Evolutionary conservation across 352 stramenopile species (phyloP).

Genomic region (Globisporangium iwayamae): DNA sequence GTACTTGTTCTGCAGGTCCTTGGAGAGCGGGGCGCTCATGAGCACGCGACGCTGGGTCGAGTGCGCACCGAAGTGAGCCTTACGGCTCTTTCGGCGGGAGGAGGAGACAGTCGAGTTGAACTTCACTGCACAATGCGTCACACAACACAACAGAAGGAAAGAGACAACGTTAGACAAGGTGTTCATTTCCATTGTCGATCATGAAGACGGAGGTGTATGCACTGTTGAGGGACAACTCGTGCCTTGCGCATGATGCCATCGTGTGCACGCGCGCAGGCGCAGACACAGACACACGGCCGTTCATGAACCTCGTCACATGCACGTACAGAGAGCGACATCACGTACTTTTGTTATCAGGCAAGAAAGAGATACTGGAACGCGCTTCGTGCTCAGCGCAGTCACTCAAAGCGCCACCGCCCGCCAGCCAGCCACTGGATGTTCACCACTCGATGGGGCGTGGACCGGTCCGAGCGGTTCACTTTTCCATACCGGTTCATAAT

Average conservation of each 20-base stretch:
- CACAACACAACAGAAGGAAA: not conserved
- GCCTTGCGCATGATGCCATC: not conserved
- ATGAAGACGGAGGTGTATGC: not conserved
- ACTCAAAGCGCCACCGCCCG: not conserved
- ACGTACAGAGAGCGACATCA: conserved; percentile 12
- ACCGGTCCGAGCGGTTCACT: not conserved
- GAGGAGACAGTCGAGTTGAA: conserved; percentile 93
- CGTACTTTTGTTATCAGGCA: conserved; percentile 85
- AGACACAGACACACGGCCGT: not conserved
- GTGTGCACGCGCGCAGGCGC: not conserved
- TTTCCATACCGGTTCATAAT: too few species aligned
- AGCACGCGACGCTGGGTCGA: conserved; percentile 94
- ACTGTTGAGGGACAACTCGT: not conserved
- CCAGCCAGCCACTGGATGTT: conserved; percentile 26
- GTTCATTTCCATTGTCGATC: not conserved
- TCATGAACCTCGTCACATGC: not conserved
- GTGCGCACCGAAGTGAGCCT: conserved; percentile 99
- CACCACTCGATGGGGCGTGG: conserved; percentile 1
- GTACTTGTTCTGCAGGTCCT: conserved; percentile 99
- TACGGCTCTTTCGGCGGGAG: conserved; percentile 97
- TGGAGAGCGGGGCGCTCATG: conserved; percentile 98
- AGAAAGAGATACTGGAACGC: conserved; percentile 80
- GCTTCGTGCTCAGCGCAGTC: not conserved
- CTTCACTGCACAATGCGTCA: conserved; percentile 68
- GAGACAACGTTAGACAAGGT: not conserved